Evolutionary conservation across 805 yeast genomes (phyloP).

Genomic region (Jamesozyma gamospora): DNA sequence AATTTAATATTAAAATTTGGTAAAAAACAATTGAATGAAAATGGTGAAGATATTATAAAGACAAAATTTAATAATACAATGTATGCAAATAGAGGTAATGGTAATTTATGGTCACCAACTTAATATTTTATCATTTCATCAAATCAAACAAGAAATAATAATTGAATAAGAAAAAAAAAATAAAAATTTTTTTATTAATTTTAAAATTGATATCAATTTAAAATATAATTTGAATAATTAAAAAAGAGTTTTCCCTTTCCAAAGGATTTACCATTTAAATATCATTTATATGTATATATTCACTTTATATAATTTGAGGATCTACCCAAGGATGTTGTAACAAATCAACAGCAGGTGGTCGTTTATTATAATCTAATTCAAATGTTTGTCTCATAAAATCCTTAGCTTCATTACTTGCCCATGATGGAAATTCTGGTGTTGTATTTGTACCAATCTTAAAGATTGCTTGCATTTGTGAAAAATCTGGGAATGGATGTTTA

Average conservation of each 20-base stretch:
- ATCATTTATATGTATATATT: not conserved
- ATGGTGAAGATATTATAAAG: conserved; percentile 30
- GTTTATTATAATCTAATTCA: conserved; percentile 58
- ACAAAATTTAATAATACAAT: conserved; percentile 39
- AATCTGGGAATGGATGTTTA: conserved; percentile 89
- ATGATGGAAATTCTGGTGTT: conserved; percentile 68
- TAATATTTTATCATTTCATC: not conserved
- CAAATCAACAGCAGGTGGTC: conserved; percentile 68
- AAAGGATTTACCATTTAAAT: too few relatives aligned
- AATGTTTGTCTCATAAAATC: conserved; percentile 61
- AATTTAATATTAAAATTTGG: conserved; percentile 15
- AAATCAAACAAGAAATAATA: too few relatives aligned
- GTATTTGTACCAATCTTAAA: conserved; percentile 84
- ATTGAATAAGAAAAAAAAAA: too few relatives aligned
- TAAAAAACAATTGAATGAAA: conserved; percentile 10
- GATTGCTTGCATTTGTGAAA: conserved; percentile 93
- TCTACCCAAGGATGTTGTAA: conserved; percentile 40
- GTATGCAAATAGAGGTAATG: conserved; percentile 53
- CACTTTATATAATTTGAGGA: conserved; percentile 11
- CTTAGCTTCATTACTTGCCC: conserved; percentile 58
- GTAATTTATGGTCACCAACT: conserved; percentile 50
- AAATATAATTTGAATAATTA: too few relatives aligned
- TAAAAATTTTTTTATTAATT: too few relatives aligned
- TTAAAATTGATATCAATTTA: too few relatives aligned
- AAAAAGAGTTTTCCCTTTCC: too few relatives aligned